Conservation (phyloP, 2,329 filamentous ascomycete genomes). For the Pyrenochaeta sp. region DNA sequence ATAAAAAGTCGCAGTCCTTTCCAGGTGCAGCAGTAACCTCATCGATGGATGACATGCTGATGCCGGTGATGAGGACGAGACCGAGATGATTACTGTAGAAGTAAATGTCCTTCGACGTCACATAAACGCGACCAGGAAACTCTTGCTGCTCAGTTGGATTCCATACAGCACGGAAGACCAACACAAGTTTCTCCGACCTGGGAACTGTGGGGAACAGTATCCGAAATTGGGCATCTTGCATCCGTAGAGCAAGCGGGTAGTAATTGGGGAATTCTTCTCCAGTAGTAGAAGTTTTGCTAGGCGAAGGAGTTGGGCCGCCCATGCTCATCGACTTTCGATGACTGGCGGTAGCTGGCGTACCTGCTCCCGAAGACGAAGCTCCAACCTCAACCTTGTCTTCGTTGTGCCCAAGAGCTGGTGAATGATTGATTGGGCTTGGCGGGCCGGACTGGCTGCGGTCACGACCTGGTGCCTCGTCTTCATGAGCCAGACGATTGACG, state of each 20-base stretch:
- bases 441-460: conserved; percentile 45
- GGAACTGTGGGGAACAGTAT: conserved; percentile 86
- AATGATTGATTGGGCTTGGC: conserved; percentile 42
- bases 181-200: conserved; percentile 79
- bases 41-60: conserved; percentile 77
- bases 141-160: conserved; percentile 77
- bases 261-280: conserved; percentile 71
- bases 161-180: conserved; percentile 95
- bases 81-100: conserved; percentile 97
- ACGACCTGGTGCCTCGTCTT: conserved; percentile 53
- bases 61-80: conserved; percentile 81
- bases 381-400: conserved; percentile 23
- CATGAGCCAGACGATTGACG: conserved; percentile 67
- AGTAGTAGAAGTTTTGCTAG: conserved; percentile 24
- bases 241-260: conserved; percentile 83
- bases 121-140: conserved; percentile 85
- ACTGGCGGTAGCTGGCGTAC: conserved; percentile 19
- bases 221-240: conserved; percentile 92
- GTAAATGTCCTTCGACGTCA: conserved; percentile 87
- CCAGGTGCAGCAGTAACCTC: conserved; percentile 92
- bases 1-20: conserved; percentile 91
- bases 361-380: conserved; percentile 13
- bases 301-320: conserved; percentile 48
- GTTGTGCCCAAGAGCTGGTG: conserved; percentile 26
- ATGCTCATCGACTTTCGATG: conserved; percentile 68